These are phyloP conservation scores for Albugo candida DNA, from an alignment of 352 stramenopile species.

Conservation along the genomic window DNA sequence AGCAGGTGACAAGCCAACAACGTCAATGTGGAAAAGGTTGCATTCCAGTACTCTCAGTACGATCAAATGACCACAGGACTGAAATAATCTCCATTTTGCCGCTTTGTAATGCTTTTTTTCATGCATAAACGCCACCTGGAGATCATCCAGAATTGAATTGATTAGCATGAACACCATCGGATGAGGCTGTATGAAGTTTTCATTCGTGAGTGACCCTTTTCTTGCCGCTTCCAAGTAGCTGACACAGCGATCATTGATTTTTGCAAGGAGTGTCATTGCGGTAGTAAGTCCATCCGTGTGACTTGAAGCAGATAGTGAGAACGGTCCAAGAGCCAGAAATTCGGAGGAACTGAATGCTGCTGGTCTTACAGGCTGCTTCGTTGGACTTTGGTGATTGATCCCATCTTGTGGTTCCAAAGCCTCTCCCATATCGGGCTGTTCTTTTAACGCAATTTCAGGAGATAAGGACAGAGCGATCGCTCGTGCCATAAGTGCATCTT, in stretches of 20 bases:
- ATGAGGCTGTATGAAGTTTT: constrained; percentile 48
- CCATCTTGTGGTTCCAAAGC: background rate
- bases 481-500: constrained; percentile 77
- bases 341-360: constrained; percentile 45
- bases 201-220: constrained; percentile 38
- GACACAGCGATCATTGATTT: constrained; percentile 48
- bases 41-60: constrained; percentile 54
- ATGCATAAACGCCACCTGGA: constrained; percentile 9
- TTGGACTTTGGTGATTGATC: background rate
- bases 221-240: constrained; percentile 55
- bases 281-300: constrained; percentile 31
- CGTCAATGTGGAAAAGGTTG: constrained; percentile 73
- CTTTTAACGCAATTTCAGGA: constrained; percentile 48
- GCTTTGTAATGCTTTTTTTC: constrained; percentile 7
- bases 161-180: constrained; percentile 77
- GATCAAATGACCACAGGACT: constrained; percentile 31
- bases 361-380: constrained; percentile 5
- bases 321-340: constrained; percentile 39
- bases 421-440: constrained; percentile 17
- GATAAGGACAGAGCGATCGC: constrained; percentile 77
- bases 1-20: constrained; percentile 47
- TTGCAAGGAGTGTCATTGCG: constrained; percentile 27
- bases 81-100: constrained; percentile 46
- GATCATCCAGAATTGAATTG: constrained; percentile 53
- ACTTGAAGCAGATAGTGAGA: constrained; percentile 18